Conservation (phyloP, 805 yeast species). For the Metschnikowia matae region DNA sequence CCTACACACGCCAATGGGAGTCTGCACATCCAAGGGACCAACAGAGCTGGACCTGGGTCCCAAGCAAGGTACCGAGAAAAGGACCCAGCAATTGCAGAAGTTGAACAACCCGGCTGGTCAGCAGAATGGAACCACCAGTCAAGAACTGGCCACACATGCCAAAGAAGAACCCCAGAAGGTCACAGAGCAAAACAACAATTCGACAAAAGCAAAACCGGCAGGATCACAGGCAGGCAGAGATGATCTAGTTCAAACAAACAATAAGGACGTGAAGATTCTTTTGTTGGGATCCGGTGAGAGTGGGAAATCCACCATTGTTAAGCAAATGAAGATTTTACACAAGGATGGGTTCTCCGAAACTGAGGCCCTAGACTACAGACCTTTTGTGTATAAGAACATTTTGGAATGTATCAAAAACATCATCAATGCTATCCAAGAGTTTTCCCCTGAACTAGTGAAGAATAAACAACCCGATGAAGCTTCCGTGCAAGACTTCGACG, state of each 20-base stretch:
- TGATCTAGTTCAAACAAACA: conserved; percentile 12
- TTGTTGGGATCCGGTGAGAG: conserved; percentile 85
- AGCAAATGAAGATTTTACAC: conserved; percentile 76
- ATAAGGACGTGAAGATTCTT: conserved; percentile 63
- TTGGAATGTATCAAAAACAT: conserved; percentile 72
- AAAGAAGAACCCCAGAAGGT: neutral
- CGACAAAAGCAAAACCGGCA: neutral
- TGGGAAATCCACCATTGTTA: conserved; percentile 77
- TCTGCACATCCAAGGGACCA: conserved; percentile 6
- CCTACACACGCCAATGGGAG: conserved; percentile 6
- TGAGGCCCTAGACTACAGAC: conserved; percentile 70
- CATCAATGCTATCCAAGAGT: conserved; percentile 59
- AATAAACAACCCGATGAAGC: conserved; percentile 12
- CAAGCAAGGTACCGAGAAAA: neutral
- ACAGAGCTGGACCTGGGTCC: conserved; percentile 1
- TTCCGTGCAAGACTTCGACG: conserved; percentile 1
- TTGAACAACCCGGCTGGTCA: neutral
- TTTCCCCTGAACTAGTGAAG: conserved; percentile 38
- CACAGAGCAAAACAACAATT: neutral
- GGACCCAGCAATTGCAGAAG: conserved; percentile 2
- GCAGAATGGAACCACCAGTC: neutral
- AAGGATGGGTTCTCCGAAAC: conserved; percentile 67
- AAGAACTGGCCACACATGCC: neutral
- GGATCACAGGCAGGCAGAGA: conserved; percentile 3
- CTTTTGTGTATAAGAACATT: conserved; percentile 74